Percentiles rank a stretch among this genome's conserved stretches.
Evolutionary conservation across 1,284 basidiomycete species (phyloP).

Genomic region (Kwoniella shivajii): DNA sequence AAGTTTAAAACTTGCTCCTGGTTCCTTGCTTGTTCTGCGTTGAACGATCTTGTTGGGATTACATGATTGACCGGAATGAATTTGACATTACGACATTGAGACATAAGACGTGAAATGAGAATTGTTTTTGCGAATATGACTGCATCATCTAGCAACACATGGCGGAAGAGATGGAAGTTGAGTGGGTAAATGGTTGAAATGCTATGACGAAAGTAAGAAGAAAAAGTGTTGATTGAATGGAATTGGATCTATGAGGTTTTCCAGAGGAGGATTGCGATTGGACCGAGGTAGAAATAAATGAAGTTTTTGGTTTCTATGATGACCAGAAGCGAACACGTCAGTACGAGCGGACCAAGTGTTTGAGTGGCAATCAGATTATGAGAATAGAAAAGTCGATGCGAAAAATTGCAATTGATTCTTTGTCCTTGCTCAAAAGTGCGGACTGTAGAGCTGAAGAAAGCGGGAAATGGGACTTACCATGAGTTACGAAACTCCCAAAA

Average conservation of each 20-base stretch:
- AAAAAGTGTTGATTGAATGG: no score
- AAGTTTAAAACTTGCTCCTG: no score
- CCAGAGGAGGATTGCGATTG: constrained; percentile 89
- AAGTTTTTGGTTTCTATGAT: constrained; percentile 88
- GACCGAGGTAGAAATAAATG: constrained; percentile 93
- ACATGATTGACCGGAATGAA: no score
- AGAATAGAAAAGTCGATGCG: background rate
- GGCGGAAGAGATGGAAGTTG: background rate
- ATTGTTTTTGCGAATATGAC: background rate
- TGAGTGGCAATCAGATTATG: background rate
- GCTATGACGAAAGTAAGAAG: no score
- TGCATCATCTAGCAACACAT: background rate
- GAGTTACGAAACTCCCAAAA: constrained; percentile 96
- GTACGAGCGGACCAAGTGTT: no score
- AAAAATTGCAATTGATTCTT: background rate
- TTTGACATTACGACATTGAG: no score
- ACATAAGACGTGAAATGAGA: background rate
- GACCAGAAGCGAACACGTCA: constrained; percentile 5
- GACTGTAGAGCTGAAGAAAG: constrained; percentile 2
- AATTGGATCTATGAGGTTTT: constrained; percentile 65
- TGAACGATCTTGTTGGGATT: no score
- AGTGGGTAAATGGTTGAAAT: background rate
- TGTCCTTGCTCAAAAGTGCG: no score
- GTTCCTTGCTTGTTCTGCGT: no score
- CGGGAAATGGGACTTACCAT: constrained; percentile 66